A percentile compares a stretch with the other conserved stretches of the same genome.
Conservation (phyloP, 1,284 basidiomycete species). For the Ganoderma leucocontextum region DNA sequence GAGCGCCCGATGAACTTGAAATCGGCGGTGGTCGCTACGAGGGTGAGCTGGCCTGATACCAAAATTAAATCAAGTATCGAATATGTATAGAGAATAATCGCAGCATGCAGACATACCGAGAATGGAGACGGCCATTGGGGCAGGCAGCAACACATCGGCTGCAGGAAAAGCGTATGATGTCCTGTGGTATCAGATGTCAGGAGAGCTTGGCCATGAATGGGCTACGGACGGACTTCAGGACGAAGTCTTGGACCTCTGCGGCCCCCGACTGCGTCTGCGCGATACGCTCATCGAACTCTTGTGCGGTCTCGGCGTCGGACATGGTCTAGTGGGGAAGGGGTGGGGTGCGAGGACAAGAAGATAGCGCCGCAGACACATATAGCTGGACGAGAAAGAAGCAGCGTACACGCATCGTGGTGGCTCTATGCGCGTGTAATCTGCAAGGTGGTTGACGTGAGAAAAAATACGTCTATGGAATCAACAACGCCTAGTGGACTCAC, state of each 20-base stretch:
- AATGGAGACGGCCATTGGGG: slow-evolving; percentile 21
- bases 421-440: too few species aligned
- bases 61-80: not conserved
- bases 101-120: slow-evolving; percentile 2
- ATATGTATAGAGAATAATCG: not conserved
- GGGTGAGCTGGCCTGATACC: slow-evolving; percentile 16
- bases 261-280: slow-evolving; percentile 17
- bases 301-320: not conserved
- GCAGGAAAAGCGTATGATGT: slow-evolving; percentile 19
- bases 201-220: not conserved
- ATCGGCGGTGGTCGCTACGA: slow-evolving; percentile 20
- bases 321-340: not conserved
- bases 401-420: too few species aligned
- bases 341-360: too few species aligned
- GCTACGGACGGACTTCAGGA: slow-evolving; percentile 7
- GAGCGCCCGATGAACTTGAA: slow-evolving; percentile 18
- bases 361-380: too few species aligned
- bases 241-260: slow-evolving; percentile 19
- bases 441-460: too few species aligned
- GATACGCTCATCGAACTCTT: slow-evolving; percentile 12
- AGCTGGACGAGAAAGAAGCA: too few species aligned
- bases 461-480: too few species aligned
- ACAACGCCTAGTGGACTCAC: too few species aligned
- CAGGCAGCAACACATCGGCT: slow-evolving; percentile 19
- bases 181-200: not conserved